Base-by-base conservation (phyloP, 2,329 filamentous ascomycete genomes). In the Hirsutella minnesotensis region DNA sequence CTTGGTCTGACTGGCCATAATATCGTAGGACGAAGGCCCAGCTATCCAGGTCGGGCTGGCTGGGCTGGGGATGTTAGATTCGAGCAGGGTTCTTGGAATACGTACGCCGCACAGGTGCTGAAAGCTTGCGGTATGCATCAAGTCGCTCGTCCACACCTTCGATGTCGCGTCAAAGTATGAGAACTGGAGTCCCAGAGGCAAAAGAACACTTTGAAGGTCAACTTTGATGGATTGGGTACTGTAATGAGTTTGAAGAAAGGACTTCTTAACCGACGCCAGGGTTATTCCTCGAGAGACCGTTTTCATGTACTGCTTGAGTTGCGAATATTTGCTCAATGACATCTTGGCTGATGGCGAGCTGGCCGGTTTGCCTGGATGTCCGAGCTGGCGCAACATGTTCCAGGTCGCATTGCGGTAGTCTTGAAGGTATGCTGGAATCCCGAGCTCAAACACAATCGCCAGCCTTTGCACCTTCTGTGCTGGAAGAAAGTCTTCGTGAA, bases 391-490 rank as follows among this genome's bases (percentile, higher is more conserved):
- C 3, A 46, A 5, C 39, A 55, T 46, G 47, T 5, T 48, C 33
- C 48, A 47, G 1, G 41, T 47, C 15, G 49, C 50, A 5, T 45
- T 33, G 0, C 46, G 35, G 8, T 58, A 64, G 8, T 53, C 46
- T 2, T 68, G 55, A 24, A 69, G 68, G 43, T 66, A 81, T 0
- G 56, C 51, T 0, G 62, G 61, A 0, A 72, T 68, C 40, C 67
- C 42, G 56, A 77, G 20, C 57, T 61, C 21, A n/a, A 64, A 62
- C n/a, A 81, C 69, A 0, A 81, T 71, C 0, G 65, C 73, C 3
- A 50, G 60, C 2, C 48, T 47, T 0, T 49, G 48, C 0, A 44
- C 30, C 4, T 48, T 43, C 0, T 43, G 13, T 19, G 53, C 56
- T 0, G 53, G 55, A 5, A 57, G 50, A 13, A 53, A 53, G 7